Percentiles rank a stretch among this genome's conserved stretches.
These are phyloP conservation scores for Alternaria conjuncta DNA, from an alignment of 2,329 filamentous ascomycete species.

Conservation along the genomic window DNA sequence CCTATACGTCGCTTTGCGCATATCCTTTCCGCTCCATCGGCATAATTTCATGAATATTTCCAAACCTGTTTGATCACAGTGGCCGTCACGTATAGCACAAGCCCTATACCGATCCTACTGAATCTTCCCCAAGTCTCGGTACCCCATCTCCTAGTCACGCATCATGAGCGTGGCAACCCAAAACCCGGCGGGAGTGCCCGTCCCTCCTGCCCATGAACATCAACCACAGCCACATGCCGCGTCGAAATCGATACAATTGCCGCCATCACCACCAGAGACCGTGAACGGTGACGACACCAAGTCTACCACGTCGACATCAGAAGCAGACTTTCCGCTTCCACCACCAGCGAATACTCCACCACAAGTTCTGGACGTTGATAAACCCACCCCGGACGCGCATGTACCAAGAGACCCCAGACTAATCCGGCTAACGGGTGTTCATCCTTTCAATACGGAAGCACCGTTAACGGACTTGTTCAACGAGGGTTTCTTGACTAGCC, in stretches of 20 bases:
- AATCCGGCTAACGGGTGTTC: conserved; percentile 84
- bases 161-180: conserved; percentile 29
- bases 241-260: conserved; percentile 28
- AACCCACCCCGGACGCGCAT: conserved; percentile 82
- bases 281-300: conserved; percentile 40
- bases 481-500: conserved; percentile 83
- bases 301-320: conserved; percentile 21
- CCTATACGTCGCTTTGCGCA: background rate
- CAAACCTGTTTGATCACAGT: background rate
- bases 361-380: conserved; percentile 73
- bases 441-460: conserved; percentile 90
- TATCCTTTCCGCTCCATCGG: background rate
- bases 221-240: conserved; percentile 26
- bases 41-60: background rate
- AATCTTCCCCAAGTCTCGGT: background rate
- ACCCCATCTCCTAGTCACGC: background rate
- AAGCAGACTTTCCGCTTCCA: conserved; percentile 67
- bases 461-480: conserved; percentile 80
- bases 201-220: conserved; percentile 20
- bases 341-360: conserved; percentile 65
- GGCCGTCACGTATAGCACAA: background rate
- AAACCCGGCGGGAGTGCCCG: conserved; percentile 16
- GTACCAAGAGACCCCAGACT: conserved; percentile 80
- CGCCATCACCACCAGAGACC: conserved; percentile 46
- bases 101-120: background rate